Conservation (phyloP, 805 yeast species). For the Cyberlindnera amylophila region DNA sequence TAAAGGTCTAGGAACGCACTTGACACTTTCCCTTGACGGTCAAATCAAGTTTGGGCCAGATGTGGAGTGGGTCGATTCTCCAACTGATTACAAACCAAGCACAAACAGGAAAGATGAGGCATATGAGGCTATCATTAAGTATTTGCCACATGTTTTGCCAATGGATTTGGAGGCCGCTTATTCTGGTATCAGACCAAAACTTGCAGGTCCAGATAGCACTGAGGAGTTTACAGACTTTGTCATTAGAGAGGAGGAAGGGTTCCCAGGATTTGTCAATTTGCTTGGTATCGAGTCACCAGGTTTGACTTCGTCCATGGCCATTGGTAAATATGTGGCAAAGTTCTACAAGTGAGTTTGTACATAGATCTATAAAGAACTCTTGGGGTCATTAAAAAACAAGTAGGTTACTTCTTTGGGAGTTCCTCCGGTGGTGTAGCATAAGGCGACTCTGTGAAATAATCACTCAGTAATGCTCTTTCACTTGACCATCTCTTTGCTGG, state of each 20-base stretch:
- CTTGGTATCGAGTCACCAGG: constrained; percentile 92
- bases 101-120: constrained; percentile 50
- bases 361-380: too few relatives aligned
- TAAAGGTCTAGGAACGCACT: constrained; percentile 82
- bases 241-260: constrained; percentile 65
- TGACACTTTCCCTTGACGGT: constrained; percentile 80
- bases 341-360: constrained; percentile 1
- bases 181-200: constrained; percentile 82
- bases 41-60: constrained; percentile 86
- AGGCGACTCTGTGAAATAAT: constrained; percentile 71
- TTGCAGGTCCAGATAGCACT: constrained; percentile 41
- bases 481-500: constrained; percentile 73
- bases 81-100: constrained; percentile 46
- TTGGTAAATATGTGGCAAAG: constrained; percentile 63
- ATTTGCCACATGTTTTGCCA: constrained; percentile 56
- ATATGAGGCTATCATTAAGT: constrained; percentile 50
- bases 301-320: constrained; percentile 76
- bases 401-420: constrained; percentile 55
- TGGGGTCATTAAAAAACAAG: too few relatives aligned
- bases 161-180: constrained; percentile 61
- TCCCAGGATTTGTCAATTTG: constrained; percentile 74
- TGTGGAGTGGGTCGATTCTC: constrained; percentile 66
- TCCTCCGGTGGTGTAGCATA: constrained; percentile 62
- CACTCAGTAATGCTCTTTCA: constrained; percentile 57
- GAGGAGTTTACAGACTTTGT: constrained; percentile 64